Evolutionary conservation across 345 rosid species (phyloP).

Genomic region (Durio zibethinus): DNA sequence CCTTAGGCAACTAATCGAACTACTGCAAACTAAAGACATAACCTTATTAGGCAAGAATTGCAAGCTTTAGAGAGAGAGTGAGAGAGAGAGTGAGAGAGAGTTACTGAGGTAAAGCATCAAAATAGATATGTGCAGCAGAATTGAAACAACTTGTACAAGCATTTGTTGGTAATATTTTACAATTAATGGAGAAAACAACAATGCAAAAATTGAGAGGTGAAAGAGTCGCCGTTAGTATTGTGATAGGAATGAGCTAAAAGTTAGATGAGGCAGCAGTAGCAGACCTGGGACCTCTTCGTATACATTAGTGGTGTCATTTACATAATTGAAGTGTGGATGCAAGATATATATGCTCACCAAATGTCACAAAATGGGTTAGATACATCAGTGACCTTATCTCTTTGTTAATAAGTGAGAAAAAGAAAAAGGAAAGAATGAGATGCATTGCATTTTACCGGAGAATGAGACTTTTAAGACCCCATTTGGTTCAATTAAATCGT

Average conservation of each 20-base stretch:
- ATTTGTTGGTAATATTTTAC: neutral
- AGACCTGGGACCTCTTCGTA: slow-evolving; percentile 13
- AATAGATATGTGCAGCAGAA: neutral
- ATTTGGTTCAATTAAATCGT: slow-evolving; percentile 9
- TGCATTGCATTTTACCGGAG: slow-evolving; percentile 26
- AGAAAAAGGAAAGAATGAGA: slow-evolving; percentile 20
- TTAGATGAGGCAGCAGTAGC: slow-evolving; percentile 1
- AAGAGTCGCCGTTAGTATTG: neutral
- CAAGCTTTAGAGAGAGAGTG: neutral
- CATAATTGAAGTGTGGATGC: slow-evolving; percentile 8
- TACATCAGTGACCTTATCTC: slow-evolving; percentile 22
- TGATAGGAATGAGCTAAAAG: neutral
- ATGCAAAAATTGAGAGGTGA: neutral
- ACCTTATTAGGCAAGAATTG: neutral
- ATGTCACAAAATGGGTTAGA: slow-evolving; percentile 23
- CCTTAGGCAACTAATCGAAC: too few relatives aligned
- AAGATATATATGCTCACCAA: slow-evolving; percentile 11
- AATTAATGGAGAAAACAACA: neutral
- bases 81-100: too few relatives aligned
- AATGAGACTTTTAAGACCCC: slow-evolving; percentile 20
- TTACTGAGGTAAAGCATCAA: too few relatives aligned
- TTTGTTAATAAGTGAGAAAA: slow-evolving; percentile 11
- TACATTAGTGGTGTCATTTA: slow-evolving; percentile 27
- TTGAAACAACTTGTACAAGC: neutral
- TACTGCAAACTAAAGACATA: neutral